Base-by-base conservation (phyloP, 345 rosid species). In the Salix viminalis region DNA sequence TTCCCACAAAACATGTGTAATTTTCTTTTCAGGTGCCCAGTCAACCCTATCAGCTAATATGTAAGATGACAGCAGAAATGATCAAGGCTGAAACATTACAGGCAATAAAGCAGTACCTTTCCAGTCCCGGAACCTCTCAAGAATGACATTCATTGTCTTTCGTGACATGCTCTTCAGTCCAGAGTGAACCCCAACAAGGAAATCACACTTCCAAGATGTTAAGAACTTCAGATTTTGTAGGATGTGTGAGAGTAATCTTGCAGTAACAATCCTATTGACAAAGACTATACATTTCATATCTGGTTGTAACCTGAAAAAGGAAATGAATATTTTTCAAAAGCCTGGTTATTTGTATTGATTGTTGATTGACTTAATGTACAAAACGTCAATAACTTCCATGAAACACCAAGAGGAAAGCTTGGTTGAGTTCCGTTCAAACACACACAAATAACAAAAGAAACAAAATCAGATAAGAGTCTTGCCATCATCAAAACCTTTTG, bases 221-320 rank as follows among this genome's bases (percentile, higher is more conserved):
- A 94, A 88, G 74, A 88, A 71, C 80, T 85, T 81, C 69, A 90
- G 85, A 34, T 84, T 90, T 82, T 90, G 91, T 60, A 94, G 87
- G 77, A 94, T 73, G 83, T 79, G 85, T 69, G 97, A 84, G 82
- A 94, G 79, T 67, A 93, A 82, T 85, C 93, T 90, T 15, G 98
- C 98, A 77, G 86, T 90, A 70, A 91, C 84, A 76, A 94, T 90
- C 88, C 98, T 92, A 83, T 90, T 91, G 75, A 92, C 98, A 84
- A 94, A 94, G 76, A 94, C 79, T 87, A 94, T 90, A 79, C 97
- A 89, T 83, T 94, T 94, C 90, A 88, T 87, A 79, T 91, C 79
- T 71, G 89, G 90, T 77, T 84, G 97, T 69, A 87, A 80, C 90
- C 97, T 94, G 97, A 68, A 86, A 86, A 75, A 56, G 14, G 66